These are phyloP conservation scores for Nelumbo lutea DNA, from an alignment of 164 flowering plant species.

Conservation along the genomic window DNA sequence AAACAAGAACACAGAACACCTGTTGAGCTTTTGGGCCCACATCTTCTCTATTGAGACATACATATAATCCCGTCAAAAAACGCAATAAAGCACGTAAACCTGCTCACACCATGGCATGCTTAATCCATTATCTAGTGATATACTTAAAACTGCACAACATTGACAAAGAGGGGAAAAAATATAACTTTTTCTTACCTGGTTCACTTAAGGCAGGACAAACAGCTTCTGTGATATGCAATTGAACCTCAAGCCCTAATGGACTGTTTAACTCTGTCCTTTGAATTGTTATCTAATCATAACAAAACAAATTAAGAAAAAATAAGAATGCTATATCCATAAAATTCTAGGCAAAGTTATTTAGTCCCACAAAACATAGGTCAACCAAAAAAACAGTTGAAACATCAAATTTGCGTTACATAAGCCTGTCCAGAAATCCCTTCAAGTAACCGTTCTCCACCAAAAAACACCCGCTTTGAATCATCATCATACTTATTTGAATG, in stretches of 20 bases:
- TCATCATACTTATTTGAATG: constrained; percentile 60
- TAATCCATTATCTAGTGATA: constrained; percentile 3
- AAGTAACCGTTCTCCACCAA: constrained; percentile 93
- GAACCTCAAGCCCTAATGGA: constrained; percentile 95
- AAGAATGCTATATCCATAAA: not conserved
- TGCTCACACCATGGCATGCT: constrained; percentile 26
- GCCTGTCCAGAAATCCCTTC: constrained; percentile 98
- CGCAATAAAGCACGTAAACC: constrained; percentile 97
- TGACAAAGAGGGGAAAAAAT: not conserved
- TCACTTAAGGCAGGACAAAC: constrained; percentile 96
- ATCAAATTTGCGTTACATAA: constrained; percentile 50
- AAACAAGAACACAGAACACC: constrained; percentile 31
- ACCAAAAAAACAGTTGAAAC: constrained; percentile 10
- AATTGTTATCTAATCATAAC: constrained; percentile 69
- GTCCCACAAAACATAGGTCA: not conserved
- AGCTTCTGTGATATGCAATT: constrained; percentile 83
- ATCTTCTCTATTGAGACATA: constrained; percentile 90
- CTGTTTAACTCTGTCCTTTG: constrained; percentile 82
- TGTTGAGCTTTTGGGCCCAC: constrained; percentile 70
- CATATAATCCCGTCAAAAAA: constrained; percentile 89
- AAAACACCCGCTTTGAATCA: constrained; percentile 93
- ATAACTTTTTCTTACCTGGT: constrained; percentile 52
- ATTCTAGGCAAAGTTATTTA: not conserved
- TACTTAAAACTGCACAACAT: not conserved
- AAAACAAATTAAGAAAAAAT: not conserved